These are phyloP conservation scores for Aureobasidium lini DNA, from an alignment of 2,329 filamentous ascomycete genomes.

Conservation along the genomic window DNA sequence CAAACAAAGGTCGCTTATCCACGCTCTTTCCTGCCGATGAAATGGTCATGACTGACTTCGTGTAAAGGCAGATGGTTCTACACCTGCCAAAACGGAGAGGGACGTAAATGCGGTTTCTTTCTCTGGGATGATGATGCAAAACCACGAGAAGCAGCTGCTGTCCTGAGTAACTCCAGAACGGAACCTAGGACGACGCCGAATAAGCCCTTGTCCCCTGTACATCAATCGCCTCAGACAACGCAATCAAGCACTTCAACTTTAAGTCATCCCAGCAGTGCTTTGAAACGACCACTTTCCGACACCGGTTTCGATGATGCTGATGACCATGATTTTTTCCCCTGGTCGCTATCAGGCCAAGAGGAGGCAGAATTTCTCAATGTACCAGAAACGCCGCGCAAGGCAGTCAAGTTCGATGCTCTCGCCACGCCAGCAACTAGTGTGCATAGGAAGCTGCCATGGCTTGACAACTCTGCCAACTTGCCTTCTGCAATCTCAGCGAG, in stretches of 20 bases:
- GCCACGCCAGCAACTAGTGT: slow-evolving; percentile 30
- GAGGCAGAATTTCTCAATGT: slow-evolving; percentile 25
- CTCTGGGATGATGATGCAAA: slow-evolving; percentile 50
- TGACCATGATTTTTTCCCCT: slow-evolving; percentile 28
- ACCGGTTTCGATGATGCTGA: slow-evolving; percentile 19
- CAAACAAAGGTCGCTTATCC: slow-evolving; percentile 35
- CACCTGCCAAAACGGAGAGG: slow-evolving; percentile 45
- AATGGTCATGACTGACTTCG: not conserved
- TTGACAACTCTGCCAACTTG: slow-evolving; percentile 20
- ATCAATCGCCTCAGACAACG: not conserved
- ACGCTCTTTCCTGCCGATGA: not conserved
- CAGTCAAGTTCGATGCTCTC: slow-evolving; percentile 29
- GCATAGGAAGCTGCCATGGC: slow-evolving; percentile 33
- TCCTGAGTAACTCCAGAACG: slow-evolving; percentile 42
- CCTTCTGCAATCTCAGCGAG: slow-evolving; percentile 14
- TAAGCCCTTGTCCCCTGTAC: not conserved
- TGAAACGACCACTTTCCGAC: not conserved
- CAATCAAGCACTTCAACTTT: slow-evolving; percentile 4
- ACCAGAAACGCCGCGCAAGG: slow-evolving; percentile 36
- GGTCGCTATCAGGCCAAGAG: slow-evolving; percentile 27
- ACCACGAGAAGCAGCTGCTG: slow-evolving; percentile 39
- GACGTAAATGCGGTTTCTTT: slow-evolving; percentile 49
- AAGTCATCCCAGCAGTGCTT: not conserved
- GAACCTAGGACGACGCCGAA: slow-evolving; percentile 27
- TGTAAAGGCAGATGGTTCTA: slow-evolving; percentile 41